These are phyloP conservation scores for Rhynchospora breviuscula DNA, from an alignment of 176 grass and related monocot genomes.

Conservation along the genomic window DNA sequence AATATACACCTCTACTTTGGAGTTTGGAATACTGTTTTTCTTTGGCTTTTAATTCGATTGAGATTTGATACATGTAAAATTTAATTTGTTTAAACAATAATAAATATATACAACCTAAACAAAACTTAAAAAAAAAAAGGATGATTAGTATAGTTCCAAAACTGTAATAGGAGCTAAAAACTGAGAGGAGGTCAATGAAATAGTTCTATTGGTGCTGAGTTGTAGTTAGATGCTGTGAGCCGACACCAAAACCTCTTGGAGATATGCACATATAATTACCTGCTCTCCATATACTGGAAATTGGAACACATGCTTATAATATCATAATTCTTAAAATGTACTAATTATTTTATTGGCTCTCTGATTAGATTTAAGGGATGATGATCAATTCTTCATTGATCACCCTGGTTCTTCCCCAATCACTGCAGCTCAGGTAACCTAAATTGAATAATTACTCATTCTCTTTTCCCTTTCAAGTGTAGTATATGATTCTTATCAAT, in stretches of 20 bases:
- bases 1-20: neutral
- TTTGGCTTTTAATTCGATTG: neutral
- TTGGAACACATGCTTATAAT: no score
- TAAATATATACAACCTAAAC: neutral
- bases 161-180: neutral
- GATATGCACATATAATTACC: neutral
- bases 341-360: neutral
- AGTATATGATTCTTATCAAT: neutral
- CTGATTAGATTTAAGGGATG: constrained; percentile 33
- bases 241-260: neutral
- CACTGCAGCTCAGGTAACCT: constrained; percentile 26
- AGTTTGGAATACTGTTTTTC: constrained; percentile 6
- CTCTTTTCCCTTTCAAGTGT: neutral
- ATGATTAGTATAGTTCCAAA: neutral
- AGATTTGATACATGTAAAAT: neutral
- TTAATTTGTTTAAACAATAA: neutral
- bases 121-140: neutral
- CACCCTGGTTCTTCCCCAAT: constrained; percentile 32
- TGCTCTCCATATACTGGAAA: neutral
- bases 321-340: neutral
- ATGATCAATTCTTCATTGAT: constrained; percentile 35
- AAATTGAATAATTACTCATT: neutral
- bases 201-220: neutral
- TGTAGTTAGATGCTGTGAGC: neutral
- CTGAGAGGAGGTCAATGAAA: neutral